Evolutionary conservation across 495 filamentous ascomycete species (phyloP).

Genomic region (Penicillium taxi): DNA sequence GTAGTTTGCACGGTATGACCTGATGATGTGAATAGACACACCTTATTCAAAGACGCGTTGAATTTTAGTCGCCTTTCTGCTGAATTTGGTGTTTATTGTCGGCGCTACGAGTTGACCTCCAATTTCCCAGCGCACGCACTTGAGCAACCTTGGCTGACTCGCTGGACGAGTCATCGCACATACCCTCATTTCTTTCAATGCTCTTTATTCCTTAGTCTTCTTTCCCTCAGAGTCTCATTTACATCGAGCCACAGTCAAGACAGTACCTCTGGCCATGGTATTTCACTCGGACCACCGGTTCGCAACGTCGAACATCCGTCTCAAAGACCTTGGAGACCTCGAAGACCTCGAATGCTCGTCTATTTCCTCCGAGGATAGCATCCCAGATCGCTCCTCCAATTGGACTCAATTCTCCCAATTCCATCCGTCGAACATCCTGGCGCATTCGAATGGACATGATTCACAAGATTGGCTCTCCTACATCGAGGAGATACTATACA

Average conservation of each 20-base stretch:
- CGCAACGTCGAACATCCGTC: slow-evolving; percentile 23
- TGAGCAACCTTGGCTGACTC: no score
- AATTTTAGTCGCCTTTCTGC: no score
- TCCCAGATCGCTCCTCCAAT: slow-evolving; percentile 9
- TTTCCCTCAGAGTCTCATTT: neutral
- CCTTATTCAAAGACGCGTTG: no score
- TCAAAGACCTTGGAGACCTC: slow-evolving; percentile 29
- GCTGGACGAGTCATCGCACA: no score
- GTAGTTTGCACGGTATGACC: no score
- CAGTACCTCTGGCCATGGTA: slow-evolving; percentile 8
- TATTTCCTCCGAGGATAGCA: slow-evolving; percentile 2
- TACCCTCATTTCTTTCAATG: neutral
- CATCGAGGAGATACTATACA: slow-evolving; percentile 21
- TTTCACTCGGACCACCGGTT: slow-evolving; percentile 6
- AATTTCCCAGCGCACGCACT: no score
- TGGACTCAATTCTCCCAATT: slow-evolving; percentile 24
- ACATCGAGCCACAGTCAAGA: neutral
- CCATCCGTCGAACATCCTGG: slow-evolving; percentile 24
- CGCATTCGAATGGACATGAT: slow-evolving; percentile 17
- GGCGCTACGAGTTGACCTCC: no score
- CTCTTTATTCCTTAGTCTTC: neutral
- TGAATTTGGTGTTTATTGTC: no score
- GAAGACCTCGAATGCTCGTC: slow-evolving; percentile 31
- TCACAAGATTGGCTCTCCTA: slow-evolving; percentile 26
- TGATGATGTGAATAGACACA: no score